Evolutionary conservation across 2,329 filamentous ascomycete genomes (phyloP).

Genomic region (Ophiostoma sp.): DNA sequence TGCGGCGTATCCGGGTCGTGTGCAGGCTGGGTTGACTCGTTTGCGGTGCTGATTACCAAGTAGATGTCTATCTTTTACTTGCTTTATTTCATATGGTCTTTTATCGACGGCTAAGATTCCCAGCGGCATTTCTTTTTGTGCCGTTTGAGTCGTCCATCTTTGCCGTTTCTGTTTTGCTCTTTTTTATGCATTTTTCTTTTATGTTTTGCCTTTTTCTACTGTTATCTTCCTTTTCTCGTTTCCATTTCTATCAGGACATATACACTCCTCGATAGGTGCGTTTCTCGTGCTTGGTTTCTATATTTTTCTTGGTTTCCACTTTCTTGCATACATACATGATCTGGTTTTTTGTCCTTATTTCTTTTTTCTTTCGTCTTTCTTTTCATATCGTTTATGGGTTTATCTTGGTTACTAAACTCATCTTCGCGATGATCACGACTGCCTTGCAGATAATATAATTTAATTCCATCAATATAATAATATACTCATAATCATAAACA

Average conservation of each 20-base stretch:
- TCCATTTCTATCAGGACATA: not conserved
- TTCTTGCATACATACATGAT: not conserved
- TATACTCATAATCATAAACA: not conserved
- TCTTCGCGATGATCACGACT: not conserved
- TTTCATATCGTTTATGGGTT: not conserved
- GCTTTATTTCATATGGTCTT: not conserved
- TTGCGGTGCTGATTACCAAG: slow-evolving; percentile 62
- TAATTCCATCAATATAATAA: not conserved
- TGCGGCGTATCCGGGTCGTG: slow-evolving; percentile 82
- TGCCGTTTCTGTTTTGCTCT: not conserved
- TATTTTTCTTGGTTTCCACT: not conserved
- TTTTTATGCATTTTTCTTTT: not conserved
- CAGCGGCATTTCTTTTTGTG: not conserved
- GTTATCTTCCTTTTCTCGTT: not conserved
- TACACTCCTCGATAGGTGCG: not conserved
- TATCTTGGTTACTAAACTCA: not conserved
- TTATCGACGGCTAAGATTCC: not conserved
- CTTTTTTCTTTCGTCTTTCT: not conserved
- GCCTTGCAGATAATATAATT: not conserved
- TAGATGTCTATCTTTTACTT: not conserved
- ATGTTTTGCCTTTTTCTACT: not conserved
- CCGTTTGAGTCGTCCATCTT: not conserved
- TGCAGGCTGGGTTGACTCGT: slow-evolving; percentile 75
- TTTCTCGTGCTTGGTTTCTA: not conserved
- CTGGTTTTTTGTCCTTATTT: not conserved